Evolutionary conservation across 148 eudicot genomes (phyloP), one percentile per base, ranked within the genome.

Genomic region (Simmondsia chinensis): DNA sequence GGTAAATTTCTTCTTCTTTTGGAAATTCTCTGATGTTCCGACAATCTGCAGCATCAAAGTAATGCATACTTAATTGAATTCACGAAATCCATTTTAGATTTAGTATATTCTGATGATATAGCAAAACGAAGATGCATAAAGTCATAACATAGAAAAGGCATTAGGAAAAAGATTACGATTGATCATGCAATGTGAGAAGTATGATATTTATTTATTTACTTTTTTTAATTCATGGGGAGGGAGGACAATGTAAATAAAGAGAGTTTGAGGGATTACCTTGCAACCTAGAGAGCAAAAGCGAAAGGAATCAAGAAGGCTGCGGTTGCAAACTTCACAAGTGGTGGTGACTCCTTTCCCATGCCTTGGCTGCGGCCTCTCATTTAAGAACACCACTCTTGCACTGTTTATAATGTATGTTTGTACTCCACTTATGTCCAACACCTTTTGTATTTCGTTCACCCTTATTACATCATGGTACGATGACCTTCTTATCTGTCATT

Each of bases 391-490:
- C 11, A 87, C 81, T 48, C 83, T 77, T 1, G 96, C 94, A 34
- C 96, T 82, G 64, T 87, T 87, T 60, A 87, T 87, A 45, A 87
- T 63, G 62, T 87, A 87, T 11, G 96, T 88, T 26, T 88, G 96
- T 20, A 88, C 81, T 4, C 80, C 73, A 33, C 61, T 56, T 35
- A 83, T 83, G 71, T 88, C 94, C 8, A 88, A 14, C 32, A 68
- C 81, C 63, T 80, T 88, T 40, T 88, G 94, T 21, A 88, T 83
- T 63, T 88, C 96, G 2, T 60, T 46, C 5, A 83, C 96, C 49
- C 94, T 68, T n/a, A 83, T 77, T 63, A 88, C 96, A 64, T 88
- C 94, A 64, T 88, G 96, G 73, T 88, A 88, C 0, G 94, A 83
- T 10, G 96, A 88, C 58, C 96, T 77, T 32, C 96, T 54, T 59